Base-by-base conservation (phyloP, 2,329 filamentous ascomycete species). In the Cladosporium austrohemisphaericum region DNA sequence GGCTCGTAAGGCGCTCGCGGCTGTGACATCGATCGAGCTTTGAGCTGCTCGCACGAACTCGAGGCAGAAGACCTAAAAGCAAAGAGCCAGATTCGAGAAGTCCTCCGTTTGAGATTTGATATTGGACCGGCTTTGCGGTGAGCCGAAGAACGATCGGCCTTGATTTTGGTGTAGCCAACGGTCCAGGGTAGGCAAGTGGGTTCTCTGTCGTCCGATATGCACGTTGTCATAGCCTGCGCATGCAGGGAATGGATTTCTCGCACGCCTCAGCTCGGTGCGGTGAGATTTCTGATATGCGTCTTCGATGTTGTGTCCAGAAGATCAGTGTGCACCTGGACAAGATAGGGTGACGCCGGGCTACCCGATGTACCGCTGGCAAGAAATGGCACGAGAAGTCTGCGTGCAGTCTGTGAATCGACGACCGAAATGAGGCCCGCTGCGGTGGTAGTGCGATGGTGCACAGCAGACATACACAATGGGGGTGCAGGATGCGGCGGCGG, bases 11-110 rank as follows among this genome's bases (percentile, higher is more conserved):
- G 32, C 16, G 29, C 32, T 31, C 38, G 37, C 26, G 29, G 47
- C 25, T 55, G 58, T 52, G 61, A 61, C 62, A 65, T 65, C 26
- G 52, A 54, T 41, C 19, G 37, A 44, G 31, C 7, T 36, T 10
- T 8, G 14, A 26, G 5, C 7, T 38, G 31, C 26, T 40, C 38
- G 44, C 7, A 16, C 6, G 5, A 13, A 3, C 4, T 35, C n/a
- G 18, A 13, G 23, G 26, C 41, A 44, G 28, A 33, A n/a, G 29
- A 33, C 22, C 29, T 16, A 18, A 16, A 33, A 23, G 29, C 28
- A 13, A 33, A 32, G 23, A 7, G 28, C 29, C 31, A 35, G 41
- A 35, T 35, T 8, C 31, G 10, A 45, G 28, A 32, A 22, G 28
- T 23, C 29, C 19, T 44, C 19, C 22, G 32, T 33, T 35, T 36